These are phyloP conservation scores for Melaleuca quinquenervia DNA, from an alignment of 345 rosid species.

Conservation along the genomic window DNA sequence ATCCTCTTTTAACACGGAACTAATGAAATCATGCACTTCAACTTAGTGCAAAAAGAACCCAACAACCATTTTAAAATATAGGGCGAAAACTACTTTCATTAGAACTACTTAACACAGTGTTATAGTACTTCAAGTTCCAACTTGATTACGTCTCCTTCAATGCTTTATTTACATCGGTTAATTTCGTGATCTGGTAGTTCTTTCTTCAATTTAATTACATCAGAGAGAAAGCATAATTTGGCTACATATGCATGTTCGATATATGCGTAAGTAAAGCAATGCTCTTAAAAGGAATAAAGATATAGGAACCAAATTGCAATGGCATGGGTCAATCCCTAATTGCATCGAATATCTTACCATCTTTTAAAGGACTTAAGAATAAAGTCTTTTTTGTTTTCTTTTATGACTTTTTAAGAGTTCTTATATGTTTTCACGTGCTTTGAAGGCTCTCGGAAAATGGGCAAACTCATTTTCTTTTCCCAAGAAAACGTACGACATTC, in stretches of 20 bases:
- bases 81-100: not conserved
- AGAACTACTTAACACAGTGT: not conserved
- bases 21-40: not conserved
- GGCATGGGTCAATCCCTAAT: not conserved
- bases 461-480: not conserved
- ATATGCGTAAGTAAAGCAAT: not conserved
- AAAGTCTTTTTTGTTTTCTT: accelerated
- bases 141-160: too few relatives aligned
- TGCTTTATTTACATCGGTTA: too few relatives aligned
- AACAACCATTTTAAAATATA: not conserved
- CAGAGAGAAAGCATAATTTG: not conserved
- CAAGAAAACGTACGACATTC: not conserved
- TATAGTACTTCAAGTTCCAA: too few relatives aligned
- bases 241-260: too few relatives aligned
- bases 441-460: accelerated
- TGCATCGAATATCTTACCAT: not conserved
- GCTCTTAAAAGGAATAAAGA: not conserved
- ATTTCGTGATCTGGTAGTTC: not conserved
- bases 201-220: too few relatives aligned
- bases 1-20: not conserved
- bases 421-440: not conserved
- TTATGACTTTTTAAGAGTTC: not conserved
- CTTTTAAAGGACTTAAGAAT: not conserved
- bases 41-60: not conserved
- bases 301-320: not conserved